phyloP scores from a whole-genome alignment of 1,284 basidiomycete genomes.

The Heterobasidion annosum region DNA sequence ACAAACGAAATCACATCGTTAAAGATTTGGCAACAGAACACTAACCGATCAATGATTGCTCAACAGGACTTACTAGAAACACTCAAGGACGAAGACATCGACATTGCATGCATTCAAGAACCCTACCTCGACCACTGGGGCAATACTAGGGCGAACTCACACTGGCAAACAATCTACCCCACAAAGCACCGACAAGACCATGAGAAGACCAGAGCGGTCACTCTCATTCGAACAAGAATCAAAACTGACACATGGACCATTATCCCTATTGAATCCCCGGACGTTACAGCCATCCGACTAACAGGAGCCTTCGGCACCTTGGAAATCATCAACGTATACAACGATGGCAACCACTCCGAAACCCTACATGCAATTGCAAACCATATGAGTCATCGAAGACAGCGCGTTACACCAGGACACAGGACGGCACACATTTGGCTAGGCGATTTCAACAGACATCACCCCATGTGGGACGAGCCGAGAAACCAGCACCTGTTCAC shows the following conservation, averaged over 20 bases:
- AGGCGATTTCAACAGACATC: conserved; percentile 43
- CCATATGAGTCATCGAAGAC: background rate
- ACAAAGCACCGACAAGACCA: conserved; percentile 6
- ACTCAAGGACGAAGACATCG: background rate
- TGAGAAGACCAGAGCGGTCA: conserved; percentile 14
- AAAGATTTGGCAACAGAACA: background rate
- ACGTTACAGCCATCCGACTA: conserved; percentile 22
- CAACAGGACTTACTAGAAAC: background rate
- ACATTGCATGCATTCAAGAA: conserved; percentile 20
- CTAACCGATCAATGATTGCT: background rate
- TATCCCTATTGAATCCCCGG: conserved; percentile 14
- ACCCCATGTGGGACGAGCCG: conserved; percentile 34
- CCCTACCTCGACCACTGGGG: conserved; percentile 17
- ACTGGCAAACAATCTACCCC: conserved; percentile 22
- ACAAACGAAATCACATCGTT: background rate
- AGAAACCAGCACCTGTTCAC: conserved; percentile 28
- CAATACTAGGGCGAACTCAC: conserved; percentile 9
- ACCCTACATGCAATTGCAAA: conserved; percentile 11
- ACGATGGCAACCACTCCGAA: conserved; percentile 17
- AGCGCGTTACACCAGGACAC: background rate
- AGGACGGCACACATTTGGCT: conserved; percentile 17
- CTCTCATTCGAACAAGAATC: conserved; percentile 19
- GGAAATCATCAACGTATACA: conserved; percentile 27
- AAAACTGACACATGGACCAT: conserved; percentile 16
- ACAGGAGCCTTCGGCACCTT: conserved; percentile 4